Evolutionary conservation across 306 rosid species (phyloP).

Genomic region (Sphenostylis stenocarpa): DNA sequence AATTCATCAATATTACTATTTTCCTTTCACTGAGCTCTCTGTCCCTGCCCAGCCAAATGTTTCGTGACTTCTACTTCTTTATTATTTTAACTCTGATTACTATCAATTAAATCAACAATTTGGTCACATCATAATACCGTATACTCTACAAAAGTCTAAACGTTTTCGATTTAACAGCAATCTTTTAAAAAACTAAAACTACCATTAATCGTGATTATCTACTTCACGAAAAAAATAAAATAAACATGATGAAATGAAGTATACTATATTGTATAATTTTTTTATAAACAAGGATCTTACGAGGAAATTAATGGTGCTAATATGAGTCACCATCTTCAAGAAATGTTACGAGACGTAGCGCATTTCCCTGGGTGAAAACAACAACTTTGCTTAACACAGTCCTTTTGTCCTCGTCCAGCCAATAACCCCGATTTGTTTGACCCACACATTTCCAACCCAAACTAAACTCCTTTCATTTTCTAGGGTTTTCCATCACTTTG

Average conservation of each 20-base stretch:
- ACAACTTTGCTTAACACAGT: conserved; percentile 46
- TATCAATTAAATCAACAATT: conserved; percentile 27
- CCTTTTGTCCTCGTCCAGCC: conserved; percentile 54
- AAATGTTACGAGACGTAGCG: conserved; percentile 46
- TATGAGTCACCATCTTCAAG: conserved; percentile 45
- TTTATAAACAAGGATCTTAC: neutral
- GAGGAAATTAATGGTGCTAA: conserved; percentile 25
- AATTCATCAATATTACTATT: neutral
- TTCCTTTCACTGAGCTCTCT: neutral
- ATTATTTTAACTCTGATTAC: conserved; percentile 4
- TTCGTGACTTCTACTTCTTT: conserved; percentile 33
- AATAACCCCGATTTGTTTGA: conserved; percentile 49
- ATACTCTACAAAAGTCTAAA: conserved; percentile 17
- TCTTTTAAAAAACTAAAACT: neutral
- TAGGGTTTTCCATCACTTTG: conserved; percentile 34
- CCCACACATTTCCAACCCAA: conserved; percentile 44
- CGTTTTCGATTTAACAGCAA: conserved; percentile 23
- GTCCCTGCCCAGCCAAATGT: conserved; percentile 1
- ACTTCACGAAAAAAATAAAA: neutral
- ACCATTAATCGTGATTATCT: neutral
- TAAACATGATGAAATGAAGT: neutral
- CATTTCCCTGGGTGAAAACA: conserved; percentile 53
- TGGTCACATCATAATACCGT: conserved; percentile 26
- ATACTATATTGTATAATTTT: neutral
- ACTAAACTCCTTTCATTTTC: conserved; percentile 41